Conservation (phyloP, 2,329 filamentous ascomycete genomes). For the Cyphellophora europaea region DNA sequence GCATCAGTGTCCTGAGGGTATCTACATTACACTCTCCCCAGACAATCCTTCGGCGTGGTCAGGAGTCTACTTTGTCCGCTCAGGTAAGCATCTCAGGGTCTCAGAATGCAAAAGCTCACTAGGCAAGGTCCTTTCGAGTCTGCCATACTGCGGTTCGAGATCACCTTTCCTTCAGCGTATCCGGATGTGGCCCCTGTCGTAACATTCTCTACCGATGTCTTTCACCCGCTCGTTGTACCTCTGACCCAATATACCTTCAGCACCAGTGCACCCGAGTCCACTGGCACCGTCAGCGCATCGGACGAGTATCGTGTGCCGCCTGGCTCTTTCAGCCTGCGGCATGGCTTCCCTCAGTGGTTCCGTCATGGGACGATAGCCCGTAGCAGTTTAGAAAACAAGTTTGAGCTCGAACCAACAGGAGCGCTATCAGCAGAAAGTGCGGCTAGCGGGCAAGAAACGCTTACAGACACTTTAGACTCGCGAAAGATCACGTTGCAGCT, state of each 20-base stretch:
- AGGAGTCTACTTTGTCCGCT: slow-evolving; percentile 82
- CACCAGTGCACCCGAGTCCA: slow-evolving; percentile 41
- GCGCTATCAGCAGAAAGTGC: slow-evolving; percentile 2
- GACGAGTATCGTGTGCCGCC: slow-evolving; percentile 78
- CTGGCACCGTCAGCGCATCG: slow-evolving; percentile 68
- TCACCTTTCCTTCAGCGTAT: slow-evolving; percentile 74
- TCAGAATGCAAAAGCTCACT: neutral
- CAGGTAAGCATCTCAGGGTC: slow-evolving; percentile 47
- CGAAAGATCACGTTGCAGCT: slow-evolving; percentile 6
- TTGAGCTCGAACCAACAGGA: neutral
- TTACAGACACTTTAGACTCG: neutral
- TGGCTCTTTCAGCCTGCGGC: slow-evolving; percentile 79
- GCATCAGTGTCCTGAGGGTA: slow-evolving; percentile 71
- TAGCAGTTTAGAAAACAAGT: neutral
- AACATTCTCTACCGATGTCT: slow-evolving; percentile 85
- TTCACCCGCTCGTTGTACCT: slow-evolving; percentile 86
- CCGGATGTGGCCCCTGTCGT: slow-evolving; percentile 72
- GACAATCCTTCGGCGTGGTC: slow-evolving; percentile 77
- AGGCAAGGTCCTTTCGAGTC: slow-evolving; percentile 72
- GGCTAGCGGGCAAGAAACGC: neutral
- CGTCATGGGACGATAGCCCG: slow-evolving; percentile 31
- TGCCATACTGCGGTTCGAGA: slow-evolving; percentile 79
- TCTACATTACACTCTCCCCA: slow-evolving; percentile 77
- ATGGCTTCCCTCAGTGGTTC: slow-evolving; percentile 92
- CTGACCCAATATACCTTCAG: slow-evolving; percentile 92